Evolutionary conservation across 768 basidiomycete genomes (phyloP).

Genomic region (Amanita brunnescens): DNA sequence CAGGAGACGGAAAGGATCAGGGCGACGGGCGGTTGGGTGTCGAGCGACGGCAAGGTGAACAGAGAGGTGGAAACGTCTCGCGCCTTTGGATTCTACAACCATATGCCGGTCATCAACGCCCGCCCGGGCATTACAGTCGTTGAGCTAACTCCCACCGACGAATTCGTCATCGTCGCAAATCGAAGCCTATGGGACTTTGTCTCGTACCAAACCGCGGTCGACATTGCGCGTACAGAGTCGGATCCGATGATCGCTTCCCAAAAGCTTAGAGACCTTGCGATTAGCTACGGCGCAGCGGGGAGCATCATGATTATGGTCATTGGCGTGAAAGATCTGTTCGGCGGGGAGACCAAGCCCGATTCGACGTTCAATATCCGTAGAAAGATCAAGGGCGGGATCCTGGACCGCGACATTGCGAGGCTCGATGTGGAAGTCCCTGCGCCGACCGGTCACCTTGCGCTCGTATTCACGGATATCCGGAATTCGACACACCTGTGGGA

Average conservation of each 20-base stretch:
- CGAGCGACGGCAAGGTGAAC: slow-evolving; percentile 83
- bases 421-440: slow-evolving; percentile 75
- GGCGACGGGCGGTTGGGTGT: slow-evolving; percentile 89
- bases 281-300: slow-evolving; percentile 91
- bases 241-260: slow-evolving; percentile 81
- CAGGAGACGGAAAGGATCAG: slow-evolving; percentile 83
- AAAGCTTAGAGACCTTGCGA: slow-evolving; percentile 92
- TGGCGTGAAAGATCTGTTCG: slow-evolving; percentile 69
- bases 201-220: slow-evolving; percentile 91
- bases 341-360: slow-evolving; percentile 4
- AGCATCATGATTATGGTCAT: slow-evolving; percentile 99
- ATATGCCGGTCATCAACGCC: slow-evolving; percentile 85
- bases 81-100: slow-evolving; percentile 88
- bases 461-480: slow-evolving; percentile 97
- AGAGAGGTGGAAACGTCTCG: slow-evolving; percentile 89
- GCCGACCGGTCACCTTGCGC: slow-evolving; percentile 78
- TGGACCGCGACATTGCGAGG: slow-evolving; percentile 52
- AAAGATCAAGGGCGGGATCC: slow-evolving; percentile 37
- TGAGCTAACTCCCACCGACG: slow-evolving; percentile 74
- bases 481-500: slow-evolving; percentile 98
- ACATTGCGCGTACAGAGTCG: slow-evolving; percentile 75
- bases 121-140: slow-evolving; percentile 69
- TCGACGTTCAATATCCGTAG: slow-evolving; percentile 16
- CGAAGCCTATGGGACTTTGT: slow-evolving; percentile 91
- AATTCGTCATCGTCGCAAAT: slow-evolving; percentile 95